These are phyloP conservation scores for Ogataea ramenticola DNA, from an alignment of 805 yeast genomes.

Conservation along the genomic window DNA sequence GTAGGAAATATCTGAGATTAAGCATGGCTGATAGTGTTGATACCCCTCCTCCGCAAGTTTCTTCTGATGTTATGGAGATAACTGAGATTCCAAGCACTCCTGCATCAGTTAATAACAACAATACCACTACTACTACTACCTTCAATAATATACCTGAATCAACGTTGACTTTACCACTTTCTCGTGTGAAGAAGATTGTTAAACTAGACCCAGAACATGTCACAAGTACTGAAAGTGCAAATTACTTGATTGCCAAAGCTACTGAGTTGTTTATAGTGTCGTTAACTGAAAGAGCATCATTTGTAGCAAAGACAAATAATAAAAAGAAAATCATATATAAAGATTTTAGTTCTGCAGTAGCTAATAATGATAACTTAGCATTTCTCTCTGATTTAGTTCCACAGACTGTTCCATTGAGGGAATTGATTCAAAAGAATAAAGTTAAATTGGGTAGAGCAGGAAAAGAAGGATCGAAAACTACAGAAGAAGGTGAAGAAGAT, in stretches of 20 bases:
- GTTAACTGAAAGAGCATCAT: conserved; percentile 62
- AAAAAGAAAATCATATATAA: conserved; percentile 64
- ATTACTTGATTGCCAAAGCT: conserved; percentile 70
- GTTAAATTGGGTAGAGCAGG: conserved; percentile 19
- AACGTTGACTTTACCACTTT: conserved; percentile 41
- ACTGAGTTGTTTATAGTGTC: conserved; percentile 68
- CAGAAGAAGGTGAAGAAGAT: conserved; percentile 1
- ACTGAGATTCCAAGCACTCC: background rate
- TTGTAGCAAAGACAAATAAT: conserved; percentile 56
- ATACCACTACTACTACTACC: no score
- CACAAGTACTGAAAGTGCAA: conserved; percentile 62
- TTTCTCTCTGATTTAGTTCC: conserved; percentile 68
- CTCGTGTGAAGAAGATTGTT: conserved; percentile 64
- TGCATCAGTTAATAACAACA: no score
- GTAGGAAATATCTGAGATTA: no score
- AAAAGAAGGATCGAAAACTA: background rate
- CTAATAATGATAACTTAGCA: conserved; percentile 48
- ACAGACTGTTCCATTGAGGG: conserved; percentile 43
- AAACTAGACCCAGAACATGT: conserved; percentile 70
- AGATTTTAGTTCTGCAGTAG: conserved; percentile 62
- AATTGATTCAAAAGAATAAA: conserved; percentile 36
- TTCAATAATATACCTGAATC: conserved; percentile 11
- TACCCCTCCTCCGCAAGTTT: no score
- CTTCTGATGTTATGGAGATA: no score
- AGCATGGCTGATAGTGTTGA: background rate